Evolutionary conservation across 2,329 filamentous ascomycete species (phyloP).

Genomic region (Exophiala sp.): DNA sequence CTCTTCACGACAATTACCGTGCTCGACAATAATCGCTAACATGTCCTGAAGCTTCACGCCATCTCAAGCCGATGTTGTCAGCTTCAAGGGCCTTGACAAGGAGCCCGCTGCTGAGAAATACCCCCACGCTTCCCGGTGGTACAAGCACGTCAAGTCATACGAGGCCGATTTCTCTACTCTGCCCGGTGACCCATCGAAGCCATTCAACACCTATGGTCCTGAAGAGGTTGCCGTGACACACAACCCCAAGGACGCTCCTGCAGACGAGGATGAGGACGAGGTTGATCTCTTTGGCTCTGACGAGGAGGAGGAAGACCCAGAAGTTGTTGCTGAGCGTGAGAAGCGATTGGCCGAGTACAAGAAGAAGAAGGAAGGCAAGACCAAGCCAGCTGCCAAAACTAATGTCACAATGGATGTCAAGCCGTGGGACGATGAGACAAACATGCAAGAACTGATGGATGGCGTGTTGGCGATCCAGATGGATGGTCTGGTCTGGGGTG

Average conservation of each 20-base stretch:
- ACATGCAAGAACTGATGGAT: slow-evolving; percentile 77
- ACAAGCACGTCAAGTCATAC: slow-evolving; percentile 95
- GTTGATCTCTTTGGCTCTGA: slow-evolving; percentile 92
- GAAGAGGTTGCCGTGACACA: slow-evolving; percentile 71
- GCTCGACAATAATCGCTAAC: slow-evolving; percentile 13
- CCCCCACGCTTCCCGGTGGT: slow-evolving; percentile 94
- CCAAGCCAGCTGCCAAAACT: slow-evolving; percentile 91
- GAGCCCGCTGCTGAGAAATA: slow-evolving; percentile 79
- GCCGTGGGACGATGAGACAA: slow-evolving; percentile 98
- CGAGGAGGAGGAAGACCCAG: slow-evolving; percentile 89
- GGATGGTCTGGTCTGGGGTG: slow-evolving; percentile 96
- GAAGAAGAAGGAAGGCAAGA: slow-evolving; percentile 94
- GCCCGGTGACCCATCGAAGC: slow-evolving; percentile 84
- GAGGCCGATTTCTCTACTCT: slow-evolving; percentile 89
- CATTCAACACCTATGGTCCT: slow-evolving; percentile 87
- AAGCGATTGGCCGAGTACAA: slow-evolving; percentile 89
- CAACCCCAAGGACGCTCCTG: slow-evolving; percentile 82
- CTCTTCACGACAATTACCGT: slow-evolving; percentile 15
- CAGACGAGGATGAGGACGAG: slow-evolving; percentile 65
- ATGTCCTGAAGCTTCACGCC: slow-evolving; percentile 54
- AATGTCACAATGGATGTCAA: slow-evolving; percentile 95
- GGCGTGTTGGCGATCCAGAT: slow-evolving; percentile 79
- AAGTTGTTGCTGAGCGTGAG: slow-evolving; percentile 78
- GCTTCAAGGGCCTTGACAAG: slow-evolving; percentile 82
- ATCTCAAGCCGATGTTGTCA: slow-evolving; percentile 92